phyloP scores from a whole-genome alignment of 768 basidiomycete genomes.

The Termitomyces sp. region DNA sequence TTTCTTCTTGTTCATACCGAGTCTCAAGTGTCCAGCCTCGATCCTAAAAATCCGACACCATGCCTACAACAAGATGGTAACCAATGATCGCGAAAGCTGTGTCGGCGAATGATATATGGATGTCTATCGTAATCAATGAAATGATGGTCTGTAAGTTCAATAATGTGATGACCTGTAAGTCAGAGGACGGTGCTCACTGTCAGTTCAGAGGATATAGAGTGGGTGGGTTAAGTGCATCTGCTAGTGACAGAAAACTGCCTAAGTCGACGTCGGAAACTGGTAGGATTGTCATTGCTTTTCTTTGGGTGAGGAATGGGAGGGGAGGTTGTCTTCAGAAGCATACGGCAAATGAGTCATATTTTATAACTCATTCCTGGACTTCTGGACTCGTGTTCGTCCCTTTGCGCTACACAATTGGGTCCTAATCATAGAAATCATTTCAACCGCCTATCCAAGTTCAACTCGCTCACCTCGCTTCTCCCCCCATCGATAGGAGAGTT shows the following conservation, averaged over 20 bases:
- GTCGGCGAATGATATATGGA: background rate
- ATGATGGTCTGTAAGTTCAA: background rate
- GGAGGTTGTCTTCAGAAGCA: background rate
- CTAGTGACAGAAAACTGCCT: background rate
- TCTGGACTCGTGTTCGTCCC: constrained; percentile 3
- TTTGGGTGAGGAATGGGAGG: too few species aligned
- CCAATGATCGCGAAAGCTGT: background rate
- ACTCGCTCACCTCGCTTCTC: constrained; percentile 12
- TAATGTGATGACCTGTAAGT: background rate
- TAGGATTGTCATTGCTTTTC: background rate
- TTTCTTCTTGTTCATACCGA: background rate
- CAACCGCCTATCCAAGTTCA: constrained; percentile 12
- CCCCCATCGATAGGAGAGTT: constrained; percentile 18
- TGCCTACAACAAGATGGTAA: background rate
- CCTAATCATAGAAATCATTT: constrained; percentile 19
- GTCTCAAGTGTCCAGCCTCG: background rate
- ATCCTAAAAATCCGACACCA: background rate
- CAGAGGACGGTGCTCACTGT: background rate
- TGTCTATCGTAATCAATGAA: background rate
- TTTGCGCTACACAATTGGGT: background rate
- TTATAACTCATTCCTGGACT: constrained; percentile 2
- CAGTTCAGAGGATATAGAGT: background rate
- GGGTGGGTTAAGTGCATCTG: background rate
- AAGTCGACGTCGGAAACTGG: background rate
- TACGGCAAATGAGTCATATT: background rate